Evolutionary conservation across 2,329 filamentous ascomycete genomes (phyloP).

Genomic region (Cadophora luteo-olivacea): DNA sequence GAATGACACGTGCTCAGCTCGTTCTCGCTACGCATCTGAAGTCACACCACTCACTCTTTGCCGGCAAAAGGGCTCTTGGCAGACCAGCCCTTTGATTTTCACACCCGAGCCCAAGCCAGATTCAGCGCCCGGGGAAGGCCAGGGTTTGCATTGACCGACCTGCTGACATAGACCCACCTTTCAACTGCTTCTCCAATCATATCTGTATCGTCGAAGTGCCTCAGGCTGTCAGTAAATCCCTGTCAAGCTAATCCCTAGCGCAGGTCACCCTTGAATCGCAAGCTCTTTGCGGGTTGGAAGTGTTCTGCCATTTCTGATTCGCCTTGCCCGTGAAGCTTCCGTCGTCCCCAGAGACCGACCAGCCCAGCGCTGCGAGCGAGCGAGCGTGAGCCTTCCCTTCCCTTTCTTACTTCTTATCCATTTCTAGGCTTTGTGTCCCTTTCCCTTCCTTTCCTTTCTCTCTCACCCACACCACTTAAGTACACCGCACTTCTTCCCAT

Average conservation of each 20-base stretch:
- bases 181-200: not conserved
- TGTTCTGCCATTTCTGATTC: slow-evolving; percentile 3
- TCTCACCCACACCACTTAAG: slow-evolving; percentile 28
- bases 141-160: not conserved
- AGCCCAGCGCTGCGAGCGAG: slow-evolving; percentile 9
- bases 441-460: slow-evolving; percentile 22
- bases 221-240: not conserved
- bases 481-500: slow-evolving; percentile 28
- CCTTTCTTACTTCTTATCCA: slow-evolving; percentile 21
- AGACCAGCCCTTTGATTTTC: slow-evolving; percentile 1
- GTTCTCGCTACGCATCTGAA: not conserved
- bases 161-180: slow-evolving; percentile 10
- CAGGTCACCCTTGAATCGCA: slow-evolving; percentile 15
- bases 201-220: not conserved
- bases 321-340: slow-evolving; percentile 6
- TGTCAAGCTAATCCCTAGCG: slow-evolving; percentile 11
- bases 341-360: slow-evolving; percentile 5
- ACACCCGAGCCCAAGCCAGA: slow-evolving; percentile 10
- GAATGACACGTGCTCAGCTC: not conserved
- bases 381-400: slow-evolving; percentile 9
- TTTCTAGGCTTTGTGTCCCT: slow-evolving; percentile 25
- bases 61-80: slow-evolving; percentile 6
- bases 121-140: not conserved
- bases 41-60: not conserved
- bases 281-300: slow-evolving; percentile 5